These are phyloP conservation scores for Diplodia mutila DNA, from an alignment of 2,329 filamentous ascomycete species.

Conservation along the genomic window DNA sequence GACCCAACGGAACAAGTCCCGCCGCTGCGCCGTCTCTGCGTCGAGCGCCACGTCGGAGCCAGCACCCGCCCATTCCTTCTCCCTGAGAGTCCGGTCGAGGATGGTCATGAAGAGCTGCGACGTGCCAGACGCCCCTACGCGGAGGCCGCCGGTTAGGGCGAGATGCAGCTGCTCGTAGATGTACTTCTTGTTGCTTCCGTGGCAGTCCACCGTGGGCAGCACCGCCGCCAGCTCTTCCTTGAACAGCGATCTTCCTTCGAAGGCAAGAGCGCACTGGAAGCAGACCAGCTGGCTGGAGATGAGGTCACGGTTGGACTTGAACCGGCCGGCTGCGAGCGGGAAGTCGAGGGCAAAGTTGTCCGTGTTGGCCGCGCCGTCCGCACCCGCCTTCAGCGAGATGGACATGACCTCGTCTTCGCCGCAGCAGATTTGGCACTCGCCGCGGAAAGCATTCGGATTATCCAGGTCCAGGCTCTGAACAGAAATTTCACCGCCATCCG, in stretches of 20 bases:
- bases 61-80: constrained; percentile 38
- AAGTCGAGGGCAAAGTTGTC: constrained; percentile 42
- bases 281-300: constrained; percentile 41
- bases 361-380: constrained; percentile 36
- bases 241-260: constrained; percentile 36
- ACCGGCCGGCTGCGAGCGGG: constrained; percentile 38
- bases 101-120: constrained; percentile 41
- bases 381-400: constrained; percentile 37
- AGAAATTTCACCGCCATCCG: neutral
- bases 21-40: constrained; percentile 30
- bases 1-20: constrained; percentile 37
- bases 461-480: constrained; percentile 36
- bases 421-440: constrained; percentile 39
- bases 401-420: constrained; percentile 41
- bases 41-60: constrained; percentile 6
- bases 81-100: constrained; percentile 33
- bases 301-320: constrained; percentile 33
- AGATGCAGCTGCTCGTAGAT: constrained; percentile 40
- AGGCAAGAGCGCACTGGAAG: constrained; percentile 40
- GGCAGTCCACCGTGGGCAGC: constrained; percentile 36
- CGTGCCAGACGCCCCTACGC: constrained; percentile 37
- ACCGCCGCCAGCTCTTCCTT: constrained; percentile 36
- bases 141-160: constrained; percentile 37
- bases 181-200: constrained; percentile 38
- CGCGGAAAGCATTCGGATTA: constrained; percentile 32